These are phyloP conservation scores for Agroathelia rolfsii DNA, from an alignment of 1,284 basidiomycete genomes.

Conservation along the genomic window DNA sequence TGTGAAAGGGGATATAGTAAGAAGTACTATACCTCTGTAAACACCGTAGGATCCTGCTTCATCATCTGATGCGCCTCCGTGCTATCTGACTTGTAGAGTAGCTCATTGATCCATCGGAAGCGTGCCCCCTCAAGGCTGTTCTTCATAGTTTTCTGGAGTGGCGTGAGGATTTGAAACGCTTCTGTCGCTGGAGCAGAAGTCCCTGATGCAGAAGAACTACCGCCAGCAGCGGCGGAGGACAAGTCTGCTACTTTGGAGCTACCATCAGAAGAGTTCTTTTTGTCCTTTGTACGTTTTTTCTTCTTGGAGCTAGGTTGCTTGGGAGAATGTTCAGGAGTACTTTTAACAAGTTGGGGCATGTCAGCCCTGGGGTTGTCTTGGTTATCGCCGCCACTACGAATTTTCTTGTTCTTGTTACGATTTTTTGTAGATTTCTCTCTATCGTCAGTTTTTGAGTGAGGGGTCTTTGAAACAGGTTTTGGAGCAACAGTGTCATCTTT, in stretches of 20 bases:
- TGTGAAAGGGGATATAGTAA: slow-evolving; percentile 2
- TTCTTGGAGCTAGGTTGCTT: slow-evolving; percentile 9
- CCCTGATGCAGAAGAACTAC: slow-evolving; percentile 3
- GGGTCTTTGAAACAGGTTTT: neutral
- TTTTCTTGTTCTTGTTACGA: slow-evolving; percentile 12
- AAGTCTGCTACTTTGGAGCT: slow-evolving; percentile 6
- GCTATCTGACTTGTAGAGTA: slow-evolving; percentile 77
- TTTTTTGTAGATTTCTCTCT: slow-evolving; percentile 12
- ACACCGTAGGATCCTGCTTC: slow-evolving; percentile 67
- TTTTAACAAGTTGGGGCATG: slow-evolving; percentile 2
- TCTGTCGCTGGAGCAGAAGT: slow-evolving; percentile 6
- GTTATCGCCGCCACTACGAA: slow-evolving; percentile 11
- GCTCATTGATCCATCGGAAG: slow-evolving; percentile 84
- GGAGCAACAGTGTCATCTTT: slow-evolving; percentile 9
- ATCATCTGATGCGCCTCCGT: slow-evolving; percentile 70
- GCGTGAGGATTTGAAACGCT: slow-evolving; percentile 40
- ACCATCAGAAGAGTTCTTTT: slow-evolving; percentile 7
- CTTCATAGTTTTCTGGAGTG: slow-evolving; percentile 68
- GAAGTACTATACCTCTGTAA: slow-evolving; percentile 50
- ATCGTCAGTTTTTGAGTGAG: slow-evolving; percentile 8
- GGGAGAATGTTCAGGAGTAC: neutral
- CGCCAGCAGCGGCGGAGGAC: slow-evolving; percentile 5
- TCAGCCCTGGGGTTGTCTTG: slow-evolving; percentile 1
- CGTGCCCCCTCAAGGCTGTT: slow-evolving; percentile 74
- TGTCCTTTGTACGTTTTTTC: slow-evolving; percentile 9